Base-by-base conservation (phyloP, 23 red algal species). In the Chondrus crispus region DNA sequence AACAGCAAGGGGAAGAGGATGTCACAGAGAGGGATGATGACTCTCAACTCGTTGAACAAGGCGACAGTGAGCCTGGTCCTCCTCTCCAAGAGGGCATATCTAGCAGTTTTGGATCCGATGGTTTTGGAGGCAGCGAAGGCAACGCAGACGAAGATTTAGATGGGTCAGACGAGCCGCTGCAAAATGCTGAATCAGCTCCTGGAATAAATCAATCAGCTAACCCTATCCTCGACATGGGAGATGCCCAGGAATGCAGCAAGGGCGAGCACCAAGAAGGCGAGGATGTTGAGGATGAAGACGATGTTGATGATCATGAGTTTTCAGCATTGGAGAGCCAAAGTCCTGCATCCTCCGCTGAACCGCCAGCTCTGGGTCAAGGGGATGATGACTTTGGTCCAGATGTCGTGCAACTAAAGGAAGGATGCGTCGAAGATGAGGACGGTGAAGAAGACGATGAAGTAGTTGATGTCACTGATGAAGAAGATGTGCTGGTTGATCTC, bases 401-500 rank as follows among this genome's bases (percentile, higher is more conserved):
- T 37, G n/a, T 35, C n/a, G 57, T 52, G 42, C 22, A 18, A 8
- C 48, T 71, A 8, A 36, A 82, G 2, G 45, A 51, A 12, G 49
- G 39, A 24, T 62, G 37, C 51, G 75, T 68, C 40, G 89, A 69
- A 36, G 76, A 84, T 30, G 76, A 92, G 19, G 41, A 75, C 7
- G 85, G 77, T 76, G 68, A 89, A 43, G 85, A 89, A 89, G 71
- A 89, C 20, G 85, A 92, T 57, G 33, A 58, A 7, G 87, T 90
- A 5, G 38, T 90, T 53, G 72, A 84, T 74, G 89, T 92, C 45
- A 92, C 89, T 29, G 60, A 92, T 84, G 89, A 92, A 44, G 89
- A 92, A 57, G 89, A 92, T 84, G 78, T 92, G 42, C 47, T 92
- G 44, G 62, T 84, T n/a, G 89, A 92, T 82, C 66, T 84, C 5